These are phyloP conservation scores for Rosa hybrid DNA, from an alignment of 331 rosid species.

Conservation along the genomic window DNA sequence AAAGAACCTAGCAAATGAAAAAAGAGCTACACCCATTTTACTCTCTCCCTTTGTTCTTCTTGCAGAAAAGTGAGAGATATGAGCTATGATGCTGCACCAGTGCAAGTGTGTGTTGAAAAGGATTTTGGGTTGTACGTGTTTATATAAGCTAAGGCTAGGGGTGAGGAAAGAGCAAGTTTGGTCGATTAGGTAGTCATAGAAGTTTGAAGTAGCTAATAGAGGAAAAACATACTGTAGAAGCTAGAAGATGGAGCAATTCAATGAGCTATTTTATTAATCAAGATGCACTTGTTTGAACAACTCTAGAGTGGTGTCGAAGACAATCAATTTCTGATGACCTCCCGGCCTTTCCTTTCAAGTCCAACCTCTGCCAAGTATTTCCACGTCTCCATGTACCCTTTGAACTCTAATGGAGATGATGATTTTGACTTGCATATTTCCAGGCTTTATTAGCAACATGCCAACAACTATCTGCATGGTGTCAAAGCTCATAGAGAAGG, in stretches of 20 bases:
- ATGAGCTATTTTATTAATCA: constrained; percentile 9
- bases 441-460: not conserved
- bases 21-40: constrained; percentile 36
- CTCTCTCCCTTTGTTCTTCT: not conserved
- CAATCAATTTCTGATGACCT: constrained; percentile 49
- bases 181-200: not conserved
- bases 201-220: constrained; percentile 16
- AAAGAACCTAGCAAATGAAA: constrained; percentile 20
- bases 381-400: constrained; percentile 11
- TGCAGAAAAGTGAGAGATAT: not conserved
- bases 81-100: not conserved
- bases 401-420: not conserved
- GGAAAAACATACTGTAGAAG: not conserved
- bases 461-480: constrained; percentile 3
- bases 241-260: constrained; percentile 12
- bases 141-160: not conserved
- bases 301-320: constrained; percentile 74
- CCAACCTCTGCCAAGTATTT: constrained; percentile 13
- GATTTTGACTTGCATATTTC: constrained; percentile 19
- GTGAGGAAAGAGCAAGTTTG: not conserved
- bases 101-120: not conserved
- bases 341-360: constrained; percentile 43
- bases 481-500: not conserved
- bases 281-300: constrained; percentile 54
- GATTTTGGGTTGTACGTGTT: not conserved